Conservation (phyloP, 352 stramenopile species). For the Phytophthora crassamura region DNA sequence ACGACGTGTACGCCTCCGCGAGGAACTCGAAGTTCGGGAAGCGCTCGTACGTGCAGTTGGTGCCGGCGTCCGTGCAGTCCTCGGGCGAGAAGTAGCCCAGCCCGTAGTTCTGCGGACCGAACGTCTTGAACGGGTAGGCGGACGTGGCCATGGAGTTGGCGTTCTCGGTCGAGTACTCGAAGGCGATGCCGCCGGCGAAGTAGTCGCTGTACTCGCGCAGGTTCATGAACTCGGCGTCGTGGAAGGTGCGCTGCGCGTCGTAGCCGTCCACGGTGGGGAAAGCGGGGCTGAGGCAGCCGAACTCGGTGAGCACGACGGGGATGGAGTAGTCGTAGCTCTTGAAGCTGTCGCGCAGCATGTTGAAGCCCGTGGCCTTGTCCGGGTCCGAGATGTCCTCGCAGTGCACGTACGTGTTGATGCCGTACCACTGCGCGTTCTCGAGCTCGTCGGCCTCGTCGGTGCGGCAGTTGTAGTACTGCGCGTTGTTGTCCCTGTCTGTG, state of each 20-base stretch:
- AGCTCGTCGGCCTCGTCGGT: constrained; percentile 61
- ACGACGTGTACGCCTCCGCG: constrained; percentile 51
- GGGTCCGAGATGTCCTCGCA: constrained; percentile 65
- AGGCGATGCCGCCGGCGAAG: constrained; percentile 73
- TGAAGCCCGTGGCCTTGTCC: constrained; percentile 58
- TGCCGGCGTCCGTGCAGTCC: constrained; percentile 57
- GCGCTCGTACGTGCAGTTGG: constrained; percentile 55
- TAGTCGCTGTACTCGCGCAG: constrained; percentile 51
- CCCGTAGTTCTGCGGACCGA: constrained; percentile 76
- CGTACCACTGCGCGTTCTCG: constrained; percentile 87
- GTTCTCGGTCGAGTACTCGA: constrained; percentile 86
- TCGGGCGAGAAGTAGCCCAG: constrained; percentile 75
- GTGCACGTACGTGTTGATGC: constrained; percentile 85
- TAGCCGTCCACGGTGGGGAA: constrained; percentile 66
- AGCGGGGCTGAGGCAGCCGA: constrained; percentile 30
- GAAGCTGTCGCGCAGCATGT: constrained; percentile 67
- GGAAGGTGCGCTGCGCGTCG: constrained; percentile 78
- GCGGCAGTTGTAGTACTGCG: constrained; percentile 67
- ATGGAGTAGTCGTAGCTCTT: constrained; percentile 60
- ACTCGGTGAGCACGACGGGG: constrained; percentile 41
- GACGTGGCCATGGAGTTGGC: constrained; percentile 68
- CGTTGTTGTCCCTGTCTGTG: constrained; percentile 62
- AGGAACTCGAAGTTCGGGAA: constrained; percentile 78
- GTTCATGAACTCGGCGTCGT: constrained; percentile 73
- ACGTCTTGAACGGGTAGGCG: constrained; percentile 71